Percentiles rank a stretch among this genome's conserved stretches.
phyloP scores from a whole-genome alignment of 1,284 basidiomycete genomes.

The Sporisorium scitamineum region DNA sequence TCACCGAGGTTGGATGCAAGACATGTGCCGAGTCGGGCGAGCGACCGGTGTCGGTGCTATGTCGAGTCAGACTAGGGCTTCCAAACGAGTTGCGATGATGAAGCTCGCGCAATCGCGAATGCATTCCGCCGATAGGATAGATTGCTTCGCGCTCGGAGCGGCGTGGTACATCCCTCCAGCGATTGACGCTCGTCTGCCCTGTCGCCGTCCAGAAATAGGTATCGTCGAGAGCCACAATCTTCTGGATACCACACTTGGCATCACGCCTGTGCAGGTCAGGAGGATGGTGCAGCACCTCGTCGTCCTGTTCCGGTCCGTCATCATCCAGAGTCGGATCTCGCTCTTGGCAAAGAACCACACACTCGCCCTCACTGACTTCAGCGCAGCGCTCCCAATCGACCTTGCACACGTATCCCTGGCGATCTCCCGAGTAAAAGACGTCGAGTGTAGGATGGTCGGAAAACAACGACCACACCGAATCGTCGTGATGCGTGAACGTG shows the following conservation, averaged over 20 bases:
- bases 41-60: conserved; percentile 30
- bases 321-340: conserved; percentile 17
- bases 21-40: conserved; percentile 25
- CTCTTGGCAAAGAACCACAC: conserved; percentile 76
- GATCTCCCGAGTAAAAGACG: conserved; percentile 94
- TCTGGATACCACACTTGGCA: conserved; percentile 79
- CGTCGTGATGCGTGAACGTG: conserved; percentile 94
- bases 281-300: conserved; percentile 10
- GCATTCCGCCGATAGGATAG: conserved; percentile 46
- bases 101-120: conserved; percentile 22
- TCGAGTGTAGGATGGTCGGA: conserved; percentile 89
- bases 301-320: conserved; percentile 1
- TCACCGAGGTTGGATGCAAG: conserved; percentile 38
- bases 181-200: conserved; percentile 80
- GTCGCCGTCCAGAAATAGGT: conserved; percentile 90
- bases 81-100: conserved; percentile 29
- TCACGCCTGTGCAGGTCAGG: conserved; percentile 61
- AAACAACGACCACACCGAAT: conserved; percentile 92
- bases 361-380: conserved; percentile 88
- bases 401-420: conserved; percentile 86
- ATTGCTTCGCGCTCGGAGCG: conserved; percentile 48
- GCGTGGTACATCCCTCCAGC: conserved; percentile 79
- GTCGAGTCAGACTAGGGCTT: conserved; percentile 27
- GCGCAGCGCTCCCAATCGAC: conserved; percentile 86
- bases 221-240: conserved; percentile 86